Percentiles rank a stretch among this genome's conserved stretches.
phyloP scores from a whole-genome alignment of 2,329 filamentous ascomycete genomes.

The Neofusicoccum ribis region DNA sequence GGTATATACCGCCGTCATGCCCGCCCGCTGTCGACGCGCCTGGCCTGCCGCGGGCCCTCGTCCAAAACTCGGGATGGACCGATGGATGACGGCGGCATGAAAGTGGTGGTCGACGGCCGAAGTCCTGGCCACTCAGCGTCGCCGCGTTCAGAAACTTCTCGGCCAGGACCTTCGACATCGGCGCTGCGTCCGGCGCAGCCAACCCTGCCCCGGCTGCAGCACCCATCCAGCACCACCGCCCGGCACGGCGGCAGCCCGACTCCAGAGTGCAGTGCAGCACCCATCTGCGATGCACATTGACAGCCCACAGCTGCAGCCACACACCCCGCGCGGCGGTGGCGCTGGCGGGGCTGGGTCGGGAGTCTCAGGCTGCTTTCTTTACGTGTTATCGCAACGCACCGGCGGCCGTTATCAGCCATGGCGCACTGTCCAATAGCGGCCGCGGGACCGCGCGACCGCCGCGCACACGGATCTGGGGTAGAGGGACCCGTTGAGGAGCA shows the following conservation, averaged over 20 bases:
- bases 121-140: background rate
- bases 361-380: background rate
- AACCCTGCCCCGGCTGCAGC: background rate
- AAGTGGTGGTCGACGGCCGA: background rate
- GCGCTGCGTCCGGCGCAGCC: background rate
- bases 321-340: background rate
- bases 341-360: background rate
- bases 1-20: background rate
- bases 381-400: constrained; percentile 3
- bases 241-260: background rate
- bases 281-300: background rate
- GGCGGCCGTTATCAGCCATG: background rate
- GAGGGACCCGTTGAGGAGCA: background rate
- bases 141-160: background rate
- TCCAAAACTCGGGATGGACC: background rate
- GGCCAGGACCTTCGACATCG: background rate
- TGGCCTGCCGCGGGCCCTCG: background rate
- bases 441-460: background rate
- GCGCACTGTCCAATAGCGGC: background rate
- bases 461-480: background rate
- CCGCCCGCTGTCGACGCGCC: background rate
- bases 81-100: background rate
- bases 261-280: background rate
- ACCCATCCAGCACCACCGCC: no score
- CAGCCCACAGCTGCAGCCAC: background rate